Base-by-base conservation (phyloP, 2,329 filamentous ascomycete genomes). In the Cytospora leucostoma region DNA sequence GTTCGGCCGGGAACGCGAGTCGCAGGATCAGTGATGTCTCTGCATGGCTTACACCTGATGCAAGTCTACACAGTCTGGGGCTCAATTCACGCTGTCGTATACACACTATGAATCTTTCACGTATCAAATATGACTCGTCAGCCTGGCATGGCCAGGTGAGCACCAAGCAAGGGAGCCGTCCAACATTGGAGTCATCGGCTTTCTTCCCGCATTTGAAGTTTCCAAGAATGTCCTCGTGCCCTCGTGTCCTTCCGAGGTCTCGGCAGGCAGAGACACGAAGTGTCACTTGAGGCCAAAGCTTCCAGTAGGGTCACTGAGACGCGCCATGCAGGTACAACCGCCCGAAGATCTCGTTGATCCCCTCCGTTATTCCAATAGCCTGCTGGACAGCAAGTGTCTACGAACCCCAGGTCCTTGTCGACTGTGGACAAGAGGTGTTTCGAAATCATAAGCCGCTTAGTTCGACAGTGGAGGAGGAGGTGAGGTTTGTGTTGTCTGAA, bases 261-360 rank as follows among this genome's bases (percentile, higher is more conserved):
- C 40, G 51, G 51, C 37, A 63, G 56, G 51, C 63, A 65, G 56
- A 50, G 55, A 59, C 63, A 56, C 37, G 27, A 51, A 37, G 44
- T 40, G 61, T 64, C 64, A 66, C 37, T 59, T 56, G 66, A 50
- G 44, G 40, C 51, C 52, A 40, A 49, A 60, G 19, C 50, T 40
- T 38, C 52, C 33, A 4, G 15, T n/a, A 17, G 54, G 54, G 56
- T 58, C 66, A 66, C 56, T 13, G 49, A 52, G 57, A 59, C 61
- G 64, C 66, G 60, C 56, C 49, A 67, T 67, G 66, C 66, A 67
- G 61, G 64, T 64, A 66, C 65, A 44, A 62, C 38, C 44, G 13
- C 54, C 52, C 44, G 15, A n/a, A 57, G 50, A 51, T 33, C 54
- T 34, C 50, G 54, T 40, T 57, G 63, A 62, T 65, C 59, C 15